phyloP scores from a whole-genome alignment of 257 asterid species.

The Capsicum pubescens region DNA sequence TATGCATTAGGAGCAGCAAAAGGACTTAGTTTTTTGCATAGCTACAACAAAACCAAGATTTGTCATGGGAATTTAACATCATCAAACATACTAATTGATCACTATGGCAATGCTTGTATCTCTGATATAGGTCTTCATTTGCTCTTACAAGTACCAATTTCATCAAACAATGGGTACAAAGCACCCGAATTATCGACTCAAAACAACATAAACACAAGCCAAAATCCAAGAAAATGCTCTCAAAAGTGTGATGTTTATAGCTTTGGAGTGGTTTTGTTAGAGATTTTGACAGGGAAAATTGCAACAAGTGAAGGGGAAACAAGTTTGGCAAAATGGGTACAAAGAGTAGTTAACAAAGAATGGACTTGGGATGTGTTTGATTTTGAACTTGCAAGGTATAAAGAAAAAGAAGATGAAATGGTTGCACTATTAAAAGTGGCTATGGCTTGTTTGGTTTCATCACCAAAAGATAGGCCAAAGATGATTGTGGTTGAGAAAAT shows the following conservation, averaged over 20 bases:
- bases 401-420: constrained; percentile 52
- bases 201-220: not conserved
- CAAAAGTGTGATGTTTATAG: constrained; percentile 48
- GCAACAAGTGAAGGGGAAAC: constrained; percentile 36
- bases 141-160: constrained; percentile 31
- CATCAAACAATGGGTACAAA: constrained; percentile 37
- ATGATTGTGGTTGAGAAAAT: constrained; percentile 40
- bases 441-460: constrained; percentile 45
- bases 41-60: constrained; percentile 41
- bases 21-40: constrained; percentile 44
- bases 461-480: constrained; percentile 45
- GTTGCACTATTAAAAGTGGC: constrained; percentile 47
- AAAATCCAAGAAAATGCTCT: constrained; percentile 17
- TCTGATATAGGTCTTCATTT: constrained; percentile 41
- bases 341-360: constrained; percentile 40
- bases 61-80: constrained; percentile 48
- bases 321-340: constrained; percentile 45
- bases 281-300: constrained; percentile 47
- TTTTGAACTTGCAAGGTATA: constrained; percentile 46
- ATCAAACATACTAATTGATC: constrained; percentile 43
- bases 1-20: constrained; percentile 47
- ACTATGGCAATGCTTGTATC: constrained; percentile 43
- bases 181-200: constrained; percentile 36
- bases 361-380: constrained; percentile 54
- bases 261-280: constrained; percentile 44